Conservation (phyloP, 441 rosid genomes). For the Pelargonium cotyledonis region DNA sequence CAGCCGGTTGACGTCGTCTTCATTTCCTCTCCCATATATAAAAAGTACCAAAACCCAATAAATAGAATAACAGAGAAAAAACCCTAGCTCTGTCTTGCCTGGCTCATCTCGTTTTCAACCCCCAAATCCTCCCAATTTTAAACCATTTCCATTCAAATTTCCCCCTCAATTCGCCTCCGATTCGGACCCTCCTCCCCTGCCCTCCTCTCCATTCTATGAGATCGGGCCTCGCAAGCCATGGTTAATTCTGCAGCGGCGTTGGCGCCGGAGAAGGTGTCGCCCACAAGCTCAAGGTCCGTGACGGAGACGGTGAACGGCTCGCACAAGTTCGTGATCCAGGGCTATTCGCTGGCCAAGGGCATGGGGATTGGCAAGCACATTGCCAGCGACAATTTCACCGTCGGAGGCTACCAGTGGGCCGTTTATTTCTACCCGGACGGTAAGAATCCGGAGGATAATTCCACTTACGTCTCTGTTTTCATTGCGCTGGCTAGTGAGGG, state of each 20-base stretch:
- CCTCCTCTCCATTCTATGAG: background rate
- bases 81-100: background rate
- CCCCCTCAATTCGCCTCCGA: background rate
- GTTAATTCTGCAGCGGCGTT: slow-evolving; percentile 7
- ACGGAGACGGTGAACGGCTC: slow-evolving; percentile 86
- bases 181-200: too few species aligned
- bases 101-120: background rate
- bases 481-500: slow-evolving; percentile 94
- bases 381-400: slow-evolving; percentile 67
- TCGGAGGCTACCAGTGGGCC: slow-evolving; percentile 94
- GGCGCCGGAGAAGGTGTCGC: slow-evolving; percentile 13
- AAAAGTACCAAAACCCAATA: background rate
- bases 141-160: background rate
- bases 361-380: slow-evolving; percentile 78
- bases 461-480: slow-evolving; percentile 75
- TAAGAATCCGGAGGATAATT: slow-evolving; percentile 83
- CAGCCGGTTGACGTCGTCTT: slow-evolving; percentile 1
- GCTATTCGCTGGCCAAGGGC: slow-evolving; percentile 86
- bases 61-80: background rate
- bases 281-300: slow-evolving; percentile 54
- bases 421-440: slow-evolving; percentile 96
- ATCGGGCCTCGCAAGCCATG: slow-evolving; percentile 1
- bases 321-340: slow-evolving; percentile 74
- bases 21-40: background rate
- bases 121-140: background rate